Percentiles rank a stretch among this genome's conserved stretches.
Conservation (phyloP, 2,329 filamentous ascomycete species). For the Paracorniculantispora psalliotae region DNA sequence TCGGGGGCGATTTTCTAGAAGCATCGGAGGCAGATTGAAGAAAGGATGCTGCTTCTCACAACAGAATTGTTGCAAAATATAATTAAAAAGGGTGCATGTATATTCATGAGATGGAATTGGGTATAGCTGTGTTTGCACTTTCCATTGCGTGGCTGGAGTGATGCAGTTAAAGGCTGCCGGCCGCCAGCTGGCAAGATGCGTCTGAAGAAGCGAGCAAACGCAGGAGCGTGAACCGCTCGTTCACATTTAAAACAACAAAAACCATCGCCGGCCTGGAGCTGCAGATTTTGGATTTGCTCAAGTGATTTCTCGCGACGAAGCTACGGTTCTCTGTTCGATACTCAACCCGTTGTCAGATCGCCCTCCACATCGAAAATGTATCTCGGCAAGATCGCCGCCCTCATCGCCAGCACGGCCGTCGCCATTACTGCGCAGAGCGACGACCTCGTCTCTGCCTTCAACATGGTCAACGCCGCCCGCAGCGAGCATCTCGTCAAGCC, state of each 20-base stretch:
- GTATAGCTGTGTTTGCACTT: constrained; percentile 12
- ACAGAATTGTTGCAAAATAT: not conserved
- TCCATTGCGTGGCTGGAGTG: not conserved
- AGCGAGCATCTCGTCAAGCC: constrained; percentile 23
- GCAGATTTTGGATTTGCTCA: not conserved
- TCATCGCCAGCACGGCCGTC: constrained; percentile 13
- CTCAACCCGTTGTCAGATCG: not conserved
- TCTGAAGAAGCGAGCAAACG: constrained; percentile 10
- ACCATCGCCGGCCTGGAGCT: not conserved
- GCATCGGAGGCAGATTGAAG: not conserved
- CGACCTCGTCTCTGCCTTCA: constrained; percentile 23
- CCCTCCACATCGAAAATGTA: not conserved
- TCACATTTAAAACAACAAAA: not conserved
- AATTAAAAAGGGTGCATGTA: not conserved
- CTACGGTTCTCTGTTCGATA: no score
- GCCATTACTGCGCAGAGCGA: constrained; percentile 17
- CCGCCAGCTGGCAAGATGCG: constrained; percentile 1
- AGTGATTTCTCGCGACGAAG: not conserved
- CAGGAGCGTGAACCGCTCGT: not conserved
- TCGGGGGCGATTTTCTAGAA: not conserved
- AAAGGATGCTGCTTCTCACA: not conserved
- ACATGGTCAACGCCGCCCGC: constrained; percentile 29
- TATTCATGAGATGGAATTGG: no score
- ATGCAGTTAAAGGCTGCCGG: not conserved
- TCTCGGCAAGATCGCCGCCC: constrained; percentile 3